phyloP scores from a whole-genome alignment of 306 rosid species.

The Fragaria nilgerrensis region DNA sequence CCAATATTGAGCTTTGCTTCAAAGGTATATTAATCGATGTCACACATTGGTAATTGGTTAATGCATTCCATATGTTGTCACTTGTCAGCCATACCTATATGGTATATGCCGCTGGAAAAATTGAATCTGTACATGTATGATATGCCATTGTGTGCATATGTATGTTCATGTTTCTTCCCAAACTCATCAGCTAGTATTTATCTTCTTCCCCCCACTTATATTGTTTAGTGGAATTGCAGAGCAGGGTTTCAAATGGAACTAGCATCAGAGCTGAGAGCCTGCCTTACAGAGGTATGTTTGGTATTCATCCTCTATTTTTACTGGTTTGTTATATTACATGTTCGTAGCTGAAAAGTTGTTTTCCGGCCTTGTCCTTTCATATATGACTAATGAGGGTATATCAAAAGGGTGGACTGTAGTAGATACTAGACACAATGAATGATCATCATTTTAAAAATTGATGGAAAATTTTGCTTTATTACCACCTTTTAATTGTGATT shows the following conservation, averaged over 20 bases:
- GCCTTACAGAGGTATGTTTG: neutral
- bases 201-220: neutral
- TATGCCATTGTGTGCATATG: neutral
- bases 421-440: neutral
- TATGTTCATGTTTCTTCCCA: no score
- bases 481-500: neutral
- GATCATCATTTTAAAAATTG: neutral
- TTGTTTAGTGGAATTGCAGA: neutral
- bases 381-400: neutral
- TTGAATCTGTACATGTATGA: neutral
- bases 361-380: neutral
- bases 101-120: neutral
- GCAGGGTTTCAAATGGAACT: neutral
- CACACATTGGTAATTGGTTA: neutral
- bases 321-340: neutral
- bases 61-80: neutral
- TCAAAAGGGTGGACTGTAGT: neutral
- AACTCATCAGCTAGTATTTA: no score
- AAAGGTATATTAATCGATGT: neutral
- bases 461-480: neutral
- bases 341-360: neutral
- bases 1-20: neutral
- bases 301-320: neutral
- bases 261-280: neutral
- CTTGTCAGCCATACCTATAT: neutral